phyloP scores from a whole-genome alignment of 2,329 filamentous ascomycete genomes.

The Nectriaceae sp. region DNA sequence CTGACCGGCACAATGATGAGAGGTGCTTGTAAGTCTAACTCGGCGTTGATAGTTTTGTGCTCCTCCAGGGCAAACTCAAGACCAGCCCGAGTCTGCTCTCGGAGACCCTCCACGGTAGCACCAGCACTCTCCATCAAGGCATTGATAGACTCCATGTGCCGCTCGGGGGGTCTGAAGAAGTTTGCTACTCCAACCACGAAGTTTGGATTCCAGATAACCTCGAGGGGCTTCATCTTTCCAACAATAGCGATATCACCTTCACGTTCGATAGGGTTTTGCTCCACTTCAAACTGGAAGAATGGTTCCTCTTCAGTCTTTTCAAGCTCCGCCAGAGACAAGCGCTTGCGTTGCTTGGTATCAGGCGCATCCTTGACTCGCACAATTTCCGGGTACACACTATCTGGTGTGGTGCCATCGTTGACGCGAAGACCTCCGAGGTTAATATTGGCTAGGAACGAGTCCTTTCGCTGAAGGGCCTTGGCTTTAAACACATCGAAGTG shows the following conservation, averaged over 20 bases:
- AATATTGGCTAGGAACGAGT: conserved; percentile 85
- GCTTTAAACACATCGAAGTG: conserved; percentile 95
- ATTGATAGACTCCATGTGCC: conserved; percentile 97
- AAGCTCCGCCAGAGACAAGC: conserved; percentile 56
- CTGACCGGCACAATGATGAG: conserved; percentile 96
- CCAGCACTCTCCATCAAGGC: conserved; percentile 95
- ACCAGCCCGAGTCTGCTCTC: conserved; percentile 93
- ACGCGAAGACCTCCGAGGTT: conserved; percentile 91
- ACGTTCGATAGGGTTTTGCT: conserved; percentile 92
- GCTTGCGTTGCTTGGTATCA: conserved; percentile 45
- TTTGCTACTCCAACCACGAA: conserved; percentile 88
- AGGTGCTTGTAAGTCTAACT: conserved; percentile 92
- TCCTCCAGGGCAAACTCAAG: conserved; percentile 96
- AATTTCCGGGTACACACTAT: conserved; percentile 91
- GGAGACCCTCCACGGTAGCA: conserved; percentile 90
- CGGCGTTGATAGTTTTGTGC: conserved; percentile 96
- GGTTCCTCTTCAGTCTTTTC: conserved; percentile 62
- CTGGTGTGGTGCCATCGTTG: conserved; percentile 92
- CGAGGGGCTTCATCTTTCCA: conserved; percentile 90
- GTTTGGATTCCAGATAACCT: conserved; percentile 96
- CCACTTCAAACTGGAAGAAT: conserved; percentile 90
- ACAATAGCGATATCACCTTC: conserved; percentile 89
- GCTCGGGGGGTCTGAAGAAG: conserved; percentile 94
- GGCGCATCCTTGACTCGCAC: conserved; percentile 91
- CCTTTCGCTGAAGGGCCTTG: conserved; percentile 84